Evolutionary conservation across 2,329 filamentous ascomycete genomes (phyloP).

Genomic region (Colletotrichum neosansevieriae): DNA sequence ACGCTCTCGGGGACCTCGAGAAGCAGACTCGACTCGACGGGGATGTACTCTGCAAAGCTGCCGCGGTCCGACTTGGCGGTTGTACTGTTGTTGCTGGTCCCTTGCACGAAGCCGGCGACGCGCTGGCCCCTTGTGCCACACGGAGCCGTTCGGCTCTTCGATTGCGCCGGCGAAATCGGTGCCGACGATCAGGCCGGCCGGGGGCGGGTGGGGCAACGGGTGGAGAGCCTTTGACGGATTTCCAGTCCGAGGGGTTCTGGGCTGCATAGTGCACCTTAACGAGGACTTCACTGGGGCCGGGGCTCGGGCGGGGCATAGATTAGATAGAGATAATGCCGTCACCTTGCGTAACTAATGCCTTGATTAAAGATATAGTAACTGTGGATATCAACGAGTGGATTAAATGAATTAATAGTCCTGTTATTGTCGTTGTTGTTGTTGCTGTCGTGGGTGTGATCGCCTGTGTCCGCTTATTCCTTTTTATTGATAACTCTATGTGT

Average conservation of each 20-base stretch:
- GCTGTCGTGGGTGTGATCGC: too few relatives aligned
- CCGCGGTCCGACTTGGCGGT: constrained; percentile 16
- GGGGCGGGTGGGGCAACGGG: constrained; percentile 28
- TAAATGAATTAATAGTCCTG: neutral
- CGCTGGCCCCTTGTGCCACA: constrained; percentile 48
- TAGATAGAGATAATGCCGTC: constrained; percentile 44
- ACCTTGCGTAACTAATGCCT: constrained; percentile 50
- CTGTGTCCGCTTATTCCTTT: neutral
- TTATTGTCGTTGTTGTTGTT: too few relatives aligned
- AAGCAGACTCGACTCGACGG: constrained; percentile 4
- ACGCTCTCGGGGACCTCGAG: neutral
- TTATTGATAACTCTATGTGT: neutral
- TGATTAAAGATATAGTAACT: neutral
- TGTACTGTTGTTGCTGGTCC: constrained; percentile 37
- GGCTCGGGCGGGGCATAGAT: constrained; percentile 45
- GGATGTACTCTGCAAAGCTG: constrained; percentile 13
- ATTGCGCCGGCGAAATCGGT: constrained; percentile 51
- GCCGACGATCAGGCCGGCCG: constrained; percentile 46
- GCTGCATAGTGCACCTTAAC: constrained; percentile 48
- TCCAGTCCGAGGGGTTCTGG: constrained; percentile 52
- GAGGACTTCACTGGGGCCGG: constrained; percentile 48
- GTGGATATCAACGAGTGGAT: too few relatives aligned
- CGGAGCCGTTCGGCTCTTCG: constrained; percentile 46
- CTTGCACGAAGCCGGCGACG: constrained; percentile 49
- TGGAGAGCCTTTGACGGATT: constrained; percentile 30